Conservation (phyloP, 1,284 basidiomycete species). For the Naganishia albida region DNA sequence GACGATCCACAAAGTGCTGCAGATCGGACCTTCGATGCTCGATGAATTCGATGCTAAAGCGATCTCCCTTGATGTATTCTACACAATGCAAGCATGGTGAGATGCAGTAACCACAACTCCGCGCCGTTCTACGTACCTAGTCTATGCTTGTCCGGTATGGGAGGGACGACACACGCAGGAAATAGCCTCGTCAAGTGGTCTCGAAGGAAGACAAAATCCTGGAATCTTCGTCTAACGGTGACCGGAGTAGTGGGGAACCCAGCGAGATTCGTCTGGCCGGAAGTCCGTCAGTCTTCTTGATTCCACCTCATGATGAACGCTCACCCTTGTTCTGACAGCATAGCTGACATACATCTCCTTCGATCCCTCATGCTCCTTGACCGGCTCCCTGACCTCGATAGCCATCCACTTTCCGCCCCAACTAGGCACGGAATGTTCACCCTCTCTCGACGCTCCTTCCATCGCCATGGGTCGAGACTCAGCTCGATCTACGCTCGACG, state of each 20-base stretch:
- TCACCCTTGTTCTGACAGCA: conserved; percentile 82
- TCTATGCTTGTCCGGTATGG: conserved; percentile 93
- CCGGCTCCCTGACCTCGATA: conserved; percentile 83
- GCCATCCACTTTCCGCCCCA: conserved; percentile 82
- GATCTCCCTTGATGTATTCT: conserved; percentile 97
- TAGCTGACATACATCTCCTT: conserved; percentile 97
- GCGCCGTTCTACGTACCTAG: conserved; percentile 65
- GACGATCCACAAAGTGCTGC: conserved; percentile 85
- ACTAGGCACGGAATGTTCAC: conserved; percentile 64
- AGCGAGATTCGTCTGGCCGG: conserved; percentile 47
- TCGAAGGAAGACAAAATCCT: conserved; percentile 93
- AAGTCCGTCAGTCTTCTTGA: background rate
- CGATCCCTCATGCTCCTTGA: conserved; percentile 92
- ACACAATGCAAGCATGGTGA: background rate
- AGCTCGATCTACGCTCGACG: conserved; percentile 23
- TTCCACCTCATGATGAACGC: conserved; percentile 36
- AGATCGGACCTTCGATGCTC: conserved; percentile 82
- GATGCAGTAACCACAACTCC: background rate
- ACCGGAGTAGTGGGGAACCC: conserved; percentile 66
- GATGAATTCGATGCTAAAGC: conserved; percentile 96
- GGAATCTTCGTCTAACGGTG: conserved; percentile 85
- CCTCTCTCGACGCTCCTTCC: conserved; percentile 27
- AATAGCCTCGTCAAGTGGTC: conserved; percentile 89
- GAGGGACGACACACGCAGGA: conserved; percentile 93
- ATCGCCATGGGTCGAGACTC: conserved; percentile 21